These are phyloP conservation scores for Talaromyces verruculosus DNA, from an alignment of 2,329 filamentous ascomycete species.

Conservation along the genomic window DNA sequence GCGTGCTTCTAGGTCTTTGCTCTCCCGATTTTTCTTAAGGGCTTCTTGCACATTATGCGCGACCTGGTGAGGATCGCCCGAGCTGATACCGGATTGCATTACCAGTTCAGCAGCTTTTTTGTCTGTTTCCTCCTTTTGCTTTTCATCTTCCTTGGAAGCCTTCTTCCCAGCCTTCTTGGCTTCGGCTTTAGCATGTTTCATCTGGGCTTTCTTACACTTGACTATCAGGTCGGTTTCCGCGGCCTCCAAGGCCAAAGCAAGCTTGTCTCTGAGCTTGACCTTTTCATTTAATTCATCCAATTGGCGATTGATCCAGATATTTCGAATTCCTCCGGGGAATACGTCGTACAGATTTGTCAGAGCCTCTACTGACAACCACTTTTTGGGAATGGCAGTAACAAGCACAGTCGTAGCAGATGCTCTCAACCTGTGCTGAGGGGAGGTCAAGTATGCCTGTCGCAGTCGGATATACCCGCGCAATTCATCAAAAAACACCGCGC, in stretches of 20 bases:
- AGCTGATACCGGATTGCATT: constrained; percentile 53
- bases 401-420: constrained; percentile 95
- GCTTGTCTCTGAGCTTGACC: constrained; percentile 68
- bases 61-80: constrained; percentile 58
- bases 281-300: constrained; percentile 81
- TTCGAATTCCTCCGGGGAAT: constrained; percentile 90
- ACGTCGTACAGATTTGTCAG: constrained; percentile 87
- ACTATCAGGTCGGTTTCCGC: constrained; percentile 85
- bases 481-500: constrained; percentile 82
- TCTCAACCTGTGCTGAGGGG: constrained; percentile 86
- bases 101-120: constrained; percentile 47
- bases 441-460: constrained; percentile 90
- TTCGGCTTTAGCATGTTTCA: constrained; percentile 67
- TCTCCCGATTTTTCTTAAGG: constrained; percentile 39
- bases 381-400: constrained; percentile 83
- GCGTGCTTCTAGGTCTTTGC: constrained; percentile 5
- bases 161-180: constrained; percentile 59
- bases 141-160: constrained; percentile 37
- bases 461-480: constrained; percentile 86
- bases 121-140: constrained; percentile 53
- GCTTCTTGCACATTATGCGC: constrained; percentile 52
- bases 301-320: constrained; percentile 95
- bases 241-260: constrained; percentile 71
- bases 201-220: constrained; percentile 72
- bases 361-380: constrained; percentile 84